These are phyloP conservation scores for Hygrocybe coccinea DNA, from an alignment of 768 basidiomycete species.

Conservation along the genomic window DNA sequence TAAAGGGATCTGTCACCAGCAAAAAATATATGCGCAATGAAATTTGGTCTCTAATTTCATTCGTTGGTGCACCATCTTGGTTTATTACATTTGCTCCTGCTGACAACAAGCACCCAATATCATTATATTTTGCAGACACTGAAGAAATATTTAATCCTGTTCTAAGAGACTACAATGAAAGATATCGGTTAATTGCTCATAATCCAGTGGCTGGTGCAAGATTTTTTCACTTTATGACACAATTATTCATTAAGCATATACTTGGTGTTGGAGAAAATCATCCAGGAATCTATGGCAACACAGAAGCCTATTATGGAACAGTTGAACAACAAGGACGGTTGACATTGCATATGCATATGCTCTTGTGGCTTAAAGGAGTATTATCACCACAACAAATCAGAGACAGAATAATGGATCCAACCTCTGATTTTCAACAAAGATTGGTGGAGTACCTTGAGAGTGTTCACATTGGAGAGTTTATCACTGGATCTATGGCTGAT, in stretches of 20 bases:
- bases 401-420: constrained; percentile 19
- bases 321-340: constrained; percentile 36
- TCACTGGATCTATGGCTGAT: constrained; percentile 17
- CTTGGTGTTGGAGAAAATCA: background rate
- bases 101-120: constrained; percentile 2
- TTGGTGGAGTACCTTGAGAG: constrained; percentile 30
- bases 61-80: constrained; percentile 6
- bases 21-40: constrained; percentile 25
- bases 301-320: constrained; percentile 27
- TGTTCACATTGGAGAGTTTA: constrained; percentile 29
- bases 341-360: constrained; percentile 35
- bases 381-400: constrained; percentile 32
- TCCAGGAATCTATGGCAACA: constrained; percentile 1
- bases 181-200: constrained; percentile 8
- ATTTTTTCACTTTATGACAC: constrained; percentile 25
- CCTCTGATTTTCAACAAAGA: constrained; percentile 21
- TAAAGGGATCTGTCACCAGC: constrained; percentile 15
- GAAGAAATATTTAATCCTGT: constrained; percentile 9
- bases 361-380: constrained; percentile 31
- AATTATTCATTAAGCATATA: constrained; percentile 20
- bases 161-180: constrained; percentile 6
- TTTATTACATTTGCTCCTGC: constrained; percentile 11
- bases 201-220: constrained; percentile 29
- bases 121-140: constrained; percentile 1
- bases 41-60: constrained; percentile 6